Conservation (phyloP, 352 stramenopile species). For the Plasmopara muralis region DNA sequence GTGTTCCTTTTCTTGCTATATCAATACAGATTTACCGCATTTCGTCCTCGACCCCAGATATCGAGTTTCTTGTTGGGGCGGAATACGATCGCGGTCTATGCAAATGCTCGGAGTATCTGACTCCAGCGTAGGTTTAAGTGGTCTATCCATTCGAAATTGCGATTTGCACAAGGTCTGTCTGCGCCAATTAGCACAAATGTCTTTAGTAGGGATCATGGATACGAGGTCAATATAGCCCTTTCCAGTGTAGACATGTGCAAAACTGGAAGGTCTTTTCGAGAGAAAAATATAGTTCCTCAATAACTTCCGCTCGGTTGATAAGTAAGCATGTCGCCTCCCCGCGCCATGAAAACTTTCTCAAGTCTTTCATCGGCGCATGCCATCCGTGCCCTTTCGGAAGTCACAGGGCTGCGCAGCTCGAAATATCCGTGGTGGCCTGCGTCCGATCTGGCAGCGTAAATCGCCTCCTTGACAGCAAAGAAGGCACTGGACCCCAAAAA, state of each 20-base stretch:
- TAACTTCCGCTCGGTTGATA: conserved; percentile 68
- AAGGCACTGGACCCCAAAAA: conserved; percentile 92
- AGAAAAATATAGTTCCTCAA: conserved; percentile 14
- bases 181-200: neutral
- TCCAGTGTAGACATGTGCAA: too few relatives aligned
- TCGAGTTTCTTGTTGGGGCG: conserved; percentile 82
- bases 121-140: conserved; percentile 26
- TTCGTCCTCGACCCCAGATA: conserved; percentile 62
- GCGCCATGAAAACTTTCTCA: conserved; percentile 59
- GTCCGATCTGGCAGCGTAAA: conserved; percentile 77
- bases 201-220: conserved; percentile 1
- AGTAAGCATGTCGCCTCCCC: conserved; percentile 45
- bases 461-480: conserved; percentile 94
- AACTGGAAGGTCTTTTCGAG: too few relatives aligned
- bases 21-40: conserved; percentile 67
- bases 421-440: conserved; percentile 58
- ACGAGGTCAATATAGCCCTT: neutral
- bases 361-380: conserved; percentile 63
- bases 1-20: neutral
- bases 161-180: conserved; percentile 2
- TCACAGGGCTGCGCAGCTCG: conserved; percentile 70
- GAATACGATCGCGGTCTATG: conserved; percentile 81
- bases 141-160: neutral
- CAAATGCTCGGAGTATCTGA: conserved; percentile 75
- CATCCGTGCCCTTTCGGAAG: conserved; percentile 79